A percentile compares a stretch with the other conserved stretches of the same genome.
phyloP scores from a whole-genome alignment of 2,329 filamentous ascomycete species.

The Beauveria caledonica region DNA sequence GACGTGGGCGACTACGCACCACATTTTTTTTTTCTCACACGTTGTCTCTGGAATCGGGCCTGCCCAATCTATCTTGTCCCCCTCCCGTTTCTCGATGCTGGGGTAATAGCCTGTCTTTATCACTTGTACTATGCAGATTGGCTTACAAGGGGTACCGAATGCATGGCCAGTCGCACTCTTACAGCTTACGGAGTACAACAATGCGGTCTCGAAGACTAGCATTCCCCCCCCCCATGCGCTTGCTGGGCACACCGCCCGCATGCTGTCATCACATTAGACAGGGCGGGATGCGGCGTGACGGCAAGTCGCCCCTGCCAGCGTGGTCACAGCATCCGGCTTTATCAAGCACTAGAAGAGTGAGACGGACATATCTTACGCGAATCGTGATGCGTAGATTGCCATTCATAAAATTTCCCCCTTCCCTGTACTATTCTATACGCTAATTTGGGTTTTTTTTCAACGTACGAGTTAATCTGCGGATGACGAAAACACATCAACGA shows the following conservation, averaged over 20 bases:
- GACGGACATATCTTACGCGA: too few relatives aligned
- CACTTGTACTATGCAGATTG: constrained; percentile 4
- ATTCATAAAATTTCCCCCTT: too few relatives aligned
- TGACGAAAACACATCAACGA: not conserved
- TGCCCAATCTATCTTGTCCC: not conserved
- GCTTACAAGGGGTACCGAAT: not conserved
- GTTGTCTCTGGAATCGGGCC: not conserved
- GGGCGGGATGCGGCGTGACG: not conserved
- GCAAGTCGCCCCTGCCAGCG: not conserved
- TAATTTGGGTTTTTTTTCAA: too few relatives aligned
- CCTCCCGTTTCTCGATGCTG: not conserved
- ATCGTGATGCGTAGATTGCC: too few relatives aligned
- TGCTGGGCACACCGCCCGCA: not conserved
- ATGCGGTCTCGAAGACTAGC: not conserved
- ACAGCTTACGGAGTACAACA: too few relatives aligned
- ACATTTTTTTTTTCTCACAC: not conserved
- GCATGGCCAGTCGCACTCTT: too few relatives aligned
- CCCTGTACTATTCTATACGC: too few relatives aligned
- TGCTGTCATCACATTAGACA: not conserved
- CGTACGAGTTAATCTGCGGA: not conserved
- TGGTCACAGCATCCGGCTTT: not conserved
- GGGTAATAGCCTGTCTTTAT: not conserved
- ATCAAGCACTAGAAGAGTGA: not conserved
- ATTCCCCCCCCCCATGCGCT: not conserved
- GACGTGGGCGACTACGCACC: not conserved